Evolutionary conservation across 371 early-diverging fungal genomes (phyloP).

Genomic region (Apophysomyces elegans): DNA sequence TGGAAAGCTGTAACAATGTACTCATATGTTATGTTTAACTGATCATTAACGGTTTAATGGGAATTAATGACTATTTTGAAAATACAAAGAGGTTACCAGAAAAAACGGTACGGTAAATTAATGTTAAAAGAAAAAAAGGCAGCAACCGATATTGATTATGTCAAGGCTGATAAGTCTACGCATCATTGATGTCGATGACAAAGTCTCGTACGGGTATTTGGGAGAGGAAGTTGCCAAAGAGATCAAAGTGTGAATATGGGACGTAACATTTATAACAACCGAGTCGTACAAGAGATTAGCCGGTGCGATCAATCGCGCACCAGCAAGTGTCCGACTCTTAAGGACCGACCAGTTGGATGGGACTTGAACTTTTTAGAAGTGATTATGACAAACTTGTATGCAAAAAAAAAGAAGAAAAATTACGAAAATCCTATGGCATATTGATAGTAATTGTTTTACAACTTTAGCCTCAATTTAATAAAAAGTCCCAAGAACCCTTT

Average conservation of each 20-base stretch:
- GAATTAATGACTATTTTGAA: too few relatives aligned
- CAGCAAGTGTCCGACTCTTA: constrained; percentile 4
- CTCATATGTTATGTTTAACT: too few relatives aligned
- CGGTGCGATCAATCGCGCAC: constrained; percentile 1
- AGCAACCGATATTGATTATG: constrained; percentile 1
- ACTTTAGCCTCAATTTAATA: not conserved
- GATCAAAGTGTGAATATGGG: not conserved
- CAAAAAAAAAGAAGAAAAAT: too few relatives aligned
- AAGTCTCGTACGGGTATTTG: not conserved
- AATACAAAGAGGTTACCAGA: too few relatives aligned
- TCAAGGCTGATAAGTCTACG: not conserved
- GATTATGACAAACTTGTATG: not conserved
- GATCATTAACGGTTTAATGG: too few relatives aligned
- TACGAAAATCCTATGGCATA: too few relatives aligned
- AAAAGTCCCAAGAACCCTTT: constrained; percentile 9
- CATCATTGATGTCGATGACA: constrained; percentile 3
- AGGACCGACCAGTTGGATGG: not conserved
- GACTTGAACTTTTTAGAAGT: constrained; percentile 1
- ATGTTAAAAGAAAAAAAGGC: not conserved
- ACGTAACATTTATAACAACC: constrained; percentile 1
- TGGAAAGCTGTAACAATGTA: too few relatives aligned
- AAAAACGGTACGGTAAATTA: not conserved
- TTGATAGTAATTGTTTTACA: too few relatives aligned
- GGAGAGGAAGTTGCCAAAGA: too few relatives aligned
- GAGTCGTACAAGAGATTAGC: not conserved